Evolutionary conservation across 2,329 filamentous ascomycete genomes (phyloP), one percentile per base, ranked within the genome.

Genomic region (Claviceps digitariae): DNA sequence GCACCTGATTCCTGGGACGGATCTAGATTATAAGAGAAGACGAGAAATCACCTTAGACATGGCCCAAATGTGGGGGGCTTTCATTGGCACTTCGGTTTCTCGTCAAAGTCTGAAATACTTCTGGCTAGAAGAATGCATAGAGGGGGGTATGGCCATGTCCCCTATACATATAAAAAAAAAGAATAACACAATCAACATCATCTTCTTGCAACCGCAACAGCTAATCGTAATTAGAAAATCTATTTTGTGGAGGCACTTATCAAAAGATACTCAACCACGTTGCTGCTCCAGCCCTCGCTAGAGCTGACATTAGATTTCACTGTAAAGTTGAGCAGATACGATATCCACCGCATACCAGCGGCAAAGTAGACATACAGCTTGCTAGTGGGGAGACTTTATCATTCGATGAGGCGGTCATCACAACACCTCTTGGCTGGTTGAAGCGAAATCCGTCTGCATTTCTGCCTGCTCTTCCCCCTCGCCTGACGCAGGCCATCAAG

Each of bases 51-150:
- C 80, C 21, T 64, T 77, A 51, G 74, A 79, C 56, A 67, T 79
- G 62, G 78, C 79, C 3, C 78, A 84, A 59, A 74, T 81, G 60
- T 88, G 85, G 83, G 85, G 85, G 2, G 78, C 78, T 0, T 89
- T 86, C 62, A 75, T 88, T 6, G 86, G 86, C 15, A 83, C 77
- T 55, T 76, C 80, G 0, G 72, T 86, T 9, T 68, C 73, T 51
- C 75, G 63, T 27, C 86, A 90, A 64, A 87, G 83, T 59, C 70
- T 89, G 34, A 86, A 83, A 68, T 89, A 81, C 68, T 86, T 88
- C 64, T 88, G 84, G 83, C 64, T 90, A 5, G 86, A 90, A 63
- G 84, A 89, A 66, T 87, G 83, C 58, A 82, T 89, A 51, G 84
- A 88, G 62, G 85, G 84, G 47, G 78, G 79, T 79, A 63, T 59